Evolutionary conservation across 768 basidiomycete genomes (phyloP).

Genomic region (Wakefieldia striispora): DNA sequence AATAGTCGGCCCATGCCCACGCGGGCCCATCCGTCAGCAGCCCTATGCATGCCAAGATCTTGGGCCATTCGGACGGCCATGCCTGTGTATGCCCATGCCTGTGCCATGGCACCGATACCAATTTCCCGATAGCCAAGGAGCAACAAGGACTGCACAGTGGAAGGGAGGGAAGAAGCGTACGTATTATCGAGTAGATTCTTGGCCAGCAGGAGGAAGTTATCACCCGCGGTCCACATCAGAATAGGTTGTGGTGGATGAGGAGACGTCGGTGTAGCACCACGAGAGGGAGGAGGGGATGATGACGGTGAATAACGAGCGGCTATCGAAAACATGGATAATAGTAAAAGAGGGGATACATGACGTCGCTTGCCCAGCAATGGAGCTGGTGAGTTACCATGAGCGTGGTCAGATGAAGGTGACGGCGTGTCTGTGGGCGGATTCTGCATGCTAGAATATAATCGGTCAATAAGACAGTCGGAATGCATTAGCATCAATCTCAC

Average conservation of each 20-base stretch:
- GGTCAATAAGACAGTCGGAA: neutral
- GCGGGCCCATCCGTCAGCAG: slow-evolving; percentile 75
- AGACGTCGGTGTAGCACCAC: slow-evolving; percentile 31
- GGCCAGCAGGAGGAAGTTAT: slow-evolving; percentile 65
- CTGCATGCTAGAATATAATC: slow-evolving; percentile 18
- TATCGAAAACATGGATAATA: slow-evolving; percentile 82
- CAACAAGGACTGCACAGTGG: slow-evolving; percentile 76
- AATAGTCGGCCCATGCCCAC: slow-evolving; percentile 59
- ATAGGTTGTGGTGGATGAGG: slow-evolving; percentile 43
- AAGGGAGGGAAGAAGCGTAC: slow-evolving; percentile 69
- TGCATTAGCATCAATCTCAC: slow-evolving; percentile 24
- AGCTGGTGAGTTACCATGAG: slow-evolving; percentile 24
- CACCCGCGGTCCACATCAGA: slow-evolving; percentile 82
- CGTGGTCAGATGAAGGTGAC: slow-evolving; percentile 26
- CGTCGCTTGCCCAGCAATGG: slow-evolving; percentile 42
- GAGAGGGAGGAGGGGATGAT: slow-evolving; percentile 23
- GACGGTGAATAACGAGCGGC: slow-evolving; percentile 66
- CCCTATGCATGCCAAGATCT: slow-evolving; percentile 80
- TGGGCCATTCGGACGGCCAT: slow-evolving; percentile 94
- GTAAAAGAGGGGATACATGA: slow-evolving; percentile 61
- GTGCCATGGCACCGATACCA: slow-evolving; percentile 86
- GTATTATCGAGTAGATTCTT: slow-evolving; percentile 63
- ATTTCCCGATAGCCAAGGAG: slow-evolving; percentile 83
- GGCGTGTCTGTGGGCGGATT: slow-evolving; percentile 31
- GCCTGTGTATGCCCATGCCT: slow-evolving; percentile 82